Conservation (phyloP, 768 basidiomycete genomes). For the Xanthoconium stramineum region DNA sequence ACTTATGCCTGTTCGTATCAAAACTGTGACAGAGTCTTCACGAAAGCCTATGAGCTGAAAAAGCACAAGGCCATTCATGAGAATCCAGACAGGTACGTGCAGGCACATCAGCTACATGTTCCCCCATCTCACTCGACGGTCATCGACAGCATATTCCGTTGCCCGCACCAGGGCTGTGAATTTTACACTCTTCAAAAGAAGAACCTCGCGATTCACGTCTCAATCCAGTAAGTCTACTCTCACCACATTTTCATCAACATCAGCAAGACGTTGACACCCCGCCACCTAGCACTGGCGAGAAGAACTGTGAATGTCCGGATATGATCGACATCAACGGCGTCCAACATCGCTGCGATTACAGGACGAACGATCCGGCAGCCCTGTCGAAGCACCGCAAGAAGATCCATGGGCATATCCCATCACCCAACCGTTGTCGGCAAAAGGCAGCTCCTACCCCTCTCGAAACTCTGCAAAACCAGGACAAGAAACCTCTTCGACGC, state of each 20-base stretch:
- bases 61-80: constrained; percentile 22
- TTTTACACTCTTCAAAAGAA: constrained; percentile 22
- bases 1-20: constrained; percentile 9
- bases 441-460: not conserved
- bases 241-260: not conserved
- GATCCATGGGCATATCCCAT: constrained; percentile 21
- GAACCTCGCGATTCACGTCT: constrained; percentile 18
- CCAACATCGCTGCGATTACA: constrained; percentile 15
- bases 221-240: constrained; percentile 15
- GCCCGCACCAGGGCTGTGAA: constrained; percentile 6
- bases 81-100: constrained; percentile 7
- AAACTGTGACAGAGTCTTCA: constrained; percentile 14
- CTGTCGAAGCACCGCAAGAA: constrained; percentile 26
- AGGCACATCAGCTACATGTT: not conserved
- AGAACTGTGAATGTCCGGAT: constrained; percentile 15
- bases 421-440: not conserved
- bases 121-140: not conserved
- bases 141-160: constrained; percentile 15
- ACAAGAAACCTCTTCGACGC: not conserved
- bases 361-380: constrained; percentile 25
- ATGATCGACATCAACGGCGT: not conserved
- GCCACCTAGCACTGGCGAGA: constrained; percentile 22
- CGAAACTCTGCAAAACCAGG: not conserved
- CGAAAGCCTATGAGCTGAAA: constrained; percentile 16
- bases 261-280: not conserved